Conservation (phyloP, 208 protist genomes). For the Acanthamoeba sp. region DNA sequence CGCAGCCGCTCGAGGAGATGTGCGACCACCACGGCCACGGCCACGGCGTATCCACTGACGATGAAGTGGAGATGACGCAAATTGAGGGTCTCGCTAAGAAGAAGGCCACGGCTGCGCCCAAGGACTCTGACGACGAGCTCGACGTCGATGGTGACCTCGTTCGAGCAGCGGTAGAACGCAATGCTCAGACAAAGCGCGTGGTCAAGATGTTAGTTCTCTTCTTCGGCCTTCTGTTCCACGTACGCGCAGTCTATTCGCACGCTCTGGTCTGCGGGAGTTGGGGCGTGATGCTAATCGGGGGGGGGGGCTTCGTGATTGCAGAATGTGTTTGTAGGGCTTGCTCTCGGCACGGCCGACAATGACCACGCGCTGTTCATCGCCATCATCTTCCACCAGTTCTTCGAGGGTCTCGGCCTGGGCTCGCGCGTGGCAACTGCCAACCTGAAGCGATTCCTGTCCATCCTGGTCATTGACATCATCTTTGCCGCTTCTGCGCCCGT, state of each 20-base stretch:
- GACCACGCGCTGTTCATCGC: slow-evolving; percentile 39
- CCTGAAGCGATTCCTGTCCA: slow-evolving; percentile 24
- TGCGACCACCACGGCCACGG: neutral
- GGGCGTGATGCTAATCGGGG: too few relatives aligned
- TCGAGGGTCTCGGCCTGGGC: slow-evolving; percentile 45
- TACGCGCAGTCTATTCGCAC: neutral
- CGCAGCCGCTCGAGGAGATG: slow-evolving; percentile 41
- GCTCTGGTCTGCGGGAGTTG: neutral
- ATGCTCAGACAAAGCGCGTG: neutral
- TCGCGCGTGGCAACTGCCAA: slow-evolving; percentile 43
- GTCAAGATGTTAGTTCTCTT: slow-evolving; percentile 64
- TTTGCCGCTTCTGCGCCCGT: slow-evolving; percentile 43
- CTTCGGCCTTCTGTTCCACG: slow-evolving; percentile 53
- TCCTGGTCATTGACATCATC: slow-evolving; percentile 49
- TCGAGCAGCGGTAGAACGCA: neutral
- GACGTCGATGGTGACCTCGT: neutral
- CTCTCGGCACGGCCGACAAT: neutral
- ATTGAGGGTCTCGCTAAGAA: neutral
- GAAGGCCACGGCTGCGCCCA: neutral
- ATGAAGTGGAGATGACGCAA: neutral
- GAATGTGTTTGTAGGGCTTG: slow-evolving; percentile 21
- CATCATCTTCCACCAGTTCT: slow-evolving; percentile 58
- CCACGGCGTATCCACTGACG: neutral
- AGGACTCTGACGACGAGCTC: neutral
- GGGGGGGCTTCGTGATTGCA: neutral